Evolutionary conservation across 116 monocot genomes (phyloP).

Genomic region (Posidonia oceanica): DNA sequence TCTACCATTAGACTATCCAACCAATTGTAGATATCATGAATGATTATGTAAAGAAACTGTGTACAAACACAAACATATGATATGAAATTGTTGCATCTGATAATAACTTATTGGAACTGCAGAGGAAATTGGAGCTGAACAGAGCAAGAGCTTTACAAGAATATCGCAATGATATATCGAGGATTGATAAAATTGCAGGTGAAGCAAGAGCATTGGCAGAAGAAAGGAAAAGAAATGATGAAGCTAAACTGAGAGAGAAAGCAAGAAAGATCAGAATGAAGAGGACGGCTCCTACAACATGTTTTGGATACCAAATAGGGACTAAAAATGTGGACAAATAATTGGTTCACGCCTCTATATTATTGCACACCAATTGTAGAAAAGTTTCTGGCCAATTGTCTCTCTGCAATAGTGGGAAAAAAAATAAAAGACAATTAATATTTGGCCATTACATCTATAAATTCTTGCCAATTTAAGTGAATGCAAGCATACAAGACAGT

Average conservation of each 20-base stretch:
- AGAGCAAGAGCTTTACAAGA: slow-evolving; percentile 29
- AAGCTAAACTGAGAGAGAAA: slow-evolving; percentile 43
- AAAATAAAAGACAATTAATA: too few species aligned
- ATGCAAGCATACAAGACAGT: too few species aligned
- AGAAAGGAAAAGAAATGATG: slow-evolving; percentile 54
- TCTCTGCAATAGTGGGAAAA: too few species aligned
- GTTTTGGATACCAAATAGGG: slow-evolving; percentile 17
- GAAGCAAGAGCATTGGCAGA: slow-evolving; percentile 59
- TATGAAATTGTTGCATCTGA: too few species aligned
- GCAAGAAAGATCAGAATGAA: slow-evolving; percentile 30
- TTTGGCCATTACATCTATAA: too few species aligned
- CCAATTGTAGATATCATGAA: too few species aligned
- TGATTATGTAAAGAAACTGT: too few species aligned
- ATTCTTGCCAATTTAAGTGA: too few species aligned
- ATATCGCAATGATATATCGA: slow-evolving; percentile 43
- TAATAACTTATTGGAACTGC: slow-evolving; percentile 8
- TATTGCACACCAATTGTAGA: not conserved
- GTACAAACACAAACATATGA: too few species aligned
- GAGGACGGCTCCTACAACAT: slow-evolving; percentile 24
- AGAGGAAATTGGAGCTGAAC: slow-evolving; percentile 38
- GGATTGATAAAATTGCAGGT: slow-evolving; percentile 51
- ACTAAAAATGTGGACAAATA: not conserved
- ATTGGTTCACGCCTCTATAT: too few species aligned
- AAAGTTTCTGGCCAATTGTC: not conserved
- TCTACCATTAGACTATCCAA: too few species aligned